Evolutionary conservation across 768 basidiomycete species (phyloP).

Genomic region (Trametes sanguinea): DNA sequence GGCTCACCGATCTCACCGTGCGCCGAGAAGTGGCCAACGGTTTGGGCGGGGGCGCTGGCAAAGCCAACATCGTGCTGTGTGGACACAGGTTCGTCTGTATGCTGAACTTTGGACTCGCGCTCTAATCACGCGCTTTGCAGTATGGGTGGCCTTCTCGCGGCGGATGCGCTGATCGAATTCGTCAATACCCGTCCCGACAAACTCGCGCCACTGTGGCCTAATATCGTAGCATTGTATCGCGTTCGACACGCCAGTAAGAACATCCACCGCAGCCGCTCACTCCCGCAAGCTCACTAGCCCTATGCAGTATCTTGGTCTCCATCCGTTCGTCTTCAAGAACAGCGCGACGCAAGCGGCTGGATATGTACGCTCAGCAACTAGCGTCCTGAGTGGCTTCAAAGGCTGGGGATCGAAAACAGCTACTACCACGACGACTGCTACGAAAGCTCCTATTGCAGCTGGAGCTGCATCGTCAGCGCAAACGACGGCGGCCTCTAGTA

Average conservation of each 20-base stretch:
- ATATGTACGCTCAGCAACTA: constrained; percentile 66
- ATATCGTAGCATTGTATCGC: constrained; percentile 81
- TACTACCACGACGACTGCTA: constrained; percentile 23
- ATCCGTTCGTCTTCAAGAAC: constrained; percentile 86
- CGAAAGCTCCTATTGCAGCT: constrained; percentile 23
- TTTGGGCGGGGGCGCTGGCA: constrained; percentile 69
- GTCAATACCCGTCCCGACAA: constrained; percentile 63
- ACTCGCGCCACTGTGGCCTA: constrained; percentile 79
- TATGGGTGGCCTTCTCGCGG: constrained; percentile 91
- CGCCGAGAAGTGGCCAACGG: constrained; percentile 79
- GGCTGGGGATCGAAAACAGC: constrained; percentile 33
- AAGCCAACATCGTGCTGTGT: constrained; percentile 80
- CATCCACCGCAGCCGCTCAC: background rate
- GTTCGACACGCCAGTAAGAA: constrained; percentile 85
- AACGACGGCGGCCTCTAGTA: constrained; percentile 12
- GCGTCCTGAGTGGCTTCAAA: constrained; percentile 55
- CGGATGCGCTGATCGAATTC: constrained; percentile 80
- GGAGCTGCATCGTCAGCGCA: constrained; percentile 8
- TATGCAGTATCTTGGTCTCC: constrained; percentile 79
- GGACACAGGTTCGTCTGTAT: constrained; percentile 70
- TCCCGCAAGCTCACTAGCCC: background rate
- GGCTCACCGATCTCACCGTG: constrained; percentile 89
- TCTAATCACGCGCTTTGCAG: constrained; percentile 39
- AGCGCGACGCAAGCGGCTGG: constrained; percentile 72
- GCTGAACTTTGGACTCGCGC: no score